Base-by-base conservation (phyloP, 2,329 filamentous ascomycete species). In the Scleromitrula shiraiana region DNA sequence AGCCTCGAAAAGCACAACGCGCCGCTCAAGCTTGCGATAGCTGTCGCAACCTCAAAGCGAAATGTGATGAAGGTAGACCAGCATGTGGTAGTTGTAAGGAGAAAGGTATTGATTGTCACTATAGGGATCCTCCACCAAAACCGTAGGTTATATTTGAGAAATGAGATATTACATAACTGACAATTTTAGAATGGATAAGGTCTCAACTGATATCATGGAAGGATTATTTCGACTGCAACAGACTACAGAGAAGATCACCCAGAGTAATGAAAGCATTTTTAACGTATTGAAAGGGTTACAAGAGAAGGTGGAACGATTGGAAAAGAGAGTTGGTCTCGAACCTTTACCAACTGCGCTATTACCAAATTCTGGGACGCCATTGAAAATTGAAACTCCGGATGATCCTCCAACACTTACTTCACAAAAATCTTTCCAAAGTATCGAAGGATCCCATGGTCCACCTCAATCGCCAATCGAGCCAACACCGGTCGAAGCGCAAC, bases 51-150 rank as follows among this genome's bases (percentile, higher is more conserved):
- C 76, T 91, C 32, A 95, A 95, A 67, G 88, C 88, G 12, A 95
- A 95, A 67, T 95, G 89, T 64, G 88, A 95, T 59, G 89, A 95
- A 70, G 82, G 82, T 9, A 82, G 85, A 56, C 89, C 61, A 15
- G 39, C 85, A 2, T 84, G 85, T 59, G 91, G 88, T 62, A 88
- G 83, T 59, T 98, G 93, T 65, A 85, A 84, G 59, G 90, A 97
- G 57, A 94, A 94, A 64, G 82, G 78, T 56, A 75, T 88, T 26
- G 76, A 82, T 45, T 98, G 88, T 70, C 83, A 87, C 65, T 97
- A 96, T 66, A 82, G 90, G 56, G 90, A 96, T 62, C 85, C 93
- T 5, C 85, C 88, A 19, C 88, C 88, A 14, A 93, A 94, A 62
- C 91, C 94, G 87, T 95, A 74, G 65, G 84, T 72, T 46, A 37